Conservation (phyloP, 108 stramenopile genomes). For the Fragilaria crotonensis region DNA sequence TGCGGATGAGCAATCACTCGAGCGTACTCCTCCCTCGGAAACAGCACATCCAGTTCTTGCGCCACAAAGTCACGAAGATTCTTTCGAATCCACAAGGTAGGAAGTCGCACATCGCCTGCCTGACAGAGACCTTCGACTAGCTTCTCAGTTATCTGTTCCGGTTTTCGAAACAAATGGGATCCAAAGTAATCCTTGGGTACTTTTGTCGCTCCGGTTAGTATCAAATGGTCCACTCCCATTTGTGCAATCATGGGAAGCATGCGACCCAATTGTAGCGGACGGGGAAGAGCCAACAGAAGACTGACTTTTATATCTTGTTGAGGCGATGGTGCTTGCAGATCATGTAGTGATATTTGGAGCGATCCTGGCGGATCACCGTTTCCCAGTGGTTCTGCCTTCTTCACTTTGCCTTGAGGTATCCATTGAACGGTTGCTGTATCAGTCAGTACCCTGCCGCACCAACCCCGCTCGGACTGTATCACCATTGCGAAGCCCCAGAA, state of each 20-base stretch:
- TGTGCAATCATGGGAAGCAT: constrained; percentile 87
- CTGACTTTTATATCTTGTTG: constrained; percentile 34
- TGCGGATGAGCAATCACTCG: constrained; percentile 77
- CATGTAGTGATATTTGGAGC: constrained; percentile 33
- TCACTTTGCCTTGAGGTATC: constrained; percentile 75
- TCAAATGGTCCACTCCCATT: constrained; percentile 76
- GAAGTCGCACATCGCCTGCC: constrained; percentile 65
- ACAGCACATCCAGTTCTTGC: constrained; percentile 53
- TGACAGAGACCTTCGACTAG: constrained; percentile 78
- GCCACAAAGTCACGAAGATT: constrained; percentile 40
- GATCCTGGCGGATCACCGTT: constrained; percentile 74
- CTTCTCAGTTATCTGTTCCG: constrained; percentile 39
- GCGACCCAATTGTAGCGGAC: constrained; percentile 78
- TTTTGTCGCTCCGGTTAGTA: constrained; percentile 59
- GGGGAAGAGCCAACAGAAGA: constrained; percentile 82
- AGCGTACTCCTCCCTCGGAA: constrained; percentile 52
- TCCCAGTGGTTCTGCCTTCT: constrained; percentile 57
- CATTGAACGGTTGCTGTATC: constrained; percentile 68
- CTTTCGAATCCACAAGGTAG: constrained; percentile 37
- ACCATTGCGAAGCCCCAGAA: constrained; percentile 58
- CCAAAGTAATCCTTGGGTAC: constrained; percentile 94
- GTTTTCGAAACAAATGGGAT: constrained; percentile 76
- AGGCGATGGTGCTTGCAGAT: constrained; percentile 18
- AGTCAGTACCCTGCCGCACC: constrained; percentile 30
- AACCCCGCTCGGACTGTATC: constrained; percentile 68